Evolutionary conservation across 768 basidiomycete genomes (phyloP).

Genomic region (Kwoniella bestiolae): DNA sequence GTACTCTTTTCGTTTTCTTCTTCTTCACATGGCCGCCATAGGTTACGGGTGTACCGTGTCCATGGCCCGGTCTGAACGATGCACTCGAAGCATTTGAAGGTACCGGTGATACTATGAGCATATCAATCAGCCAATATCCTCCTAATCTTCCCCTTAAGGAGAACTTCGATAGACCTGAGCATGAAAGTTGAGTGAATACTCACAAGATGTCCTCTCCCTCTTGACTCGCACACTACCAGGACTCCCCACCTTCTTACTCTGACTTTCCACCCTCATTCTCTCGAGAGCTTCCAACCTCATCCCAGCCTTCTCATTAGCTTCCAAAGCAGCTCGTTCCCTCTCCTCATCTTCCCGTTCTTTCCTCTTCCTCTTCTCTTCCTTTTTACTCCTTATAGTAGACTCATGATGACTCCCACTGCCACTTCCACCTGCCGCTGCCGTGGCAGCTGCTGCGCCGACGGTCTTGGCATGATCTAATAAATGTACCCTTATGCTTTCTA

Average conservation of each 20-base stretch:
- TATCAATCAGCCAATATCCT: neutral
- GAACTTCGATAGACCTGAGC: too few species aligned
- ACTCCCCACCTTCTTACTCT: constrained; percentile 19
- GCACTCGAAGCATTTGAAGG: constrained; percentile 37
- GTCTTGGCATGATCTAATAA: constrained; percentile 14
- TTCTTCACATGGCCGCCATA: constrained; percentile 43
- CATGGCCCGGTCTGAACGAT: constrained; percentile 24
- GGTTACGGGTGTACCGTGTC: constrained; percentile 25
- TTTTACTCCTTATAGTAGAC: constrained; percentile 13
- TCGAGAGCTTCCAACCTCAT: constrained; percentile 32
- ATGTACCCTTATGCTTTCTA: constrained; percentile 32
- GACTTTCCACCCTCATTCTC: constrained; percentile 21
- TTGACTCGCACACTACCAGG: constrained; percentile 42
- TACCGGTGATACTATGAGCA: constrained; percentile 33
- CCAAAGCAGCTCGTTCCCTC: constrained; percentile 26
- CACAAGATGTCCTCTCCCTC: constrained; percentile 45
- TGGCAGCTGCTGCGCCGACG: constrained; percentile 3
- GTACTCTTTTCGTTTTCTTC: constrained; percentile 45
- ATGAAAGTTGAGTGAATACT: constrained; percentile 18
- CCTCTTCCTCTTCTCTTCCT: constrained; percentile 30
- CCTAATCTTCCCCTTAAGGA: neutral
- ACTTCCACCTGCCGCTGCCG: too few species aligned
- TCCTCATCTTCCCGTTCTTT: constrained; percentile 29
- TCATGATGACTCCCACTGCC: constrained; percentile 19
- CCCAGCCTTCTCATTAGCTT: constrained; percentile 34